Evolutionary conservation across 202 grass and related monocot species (phyloP).

Genomic region (Hordeum pubiflorum): DNA sequence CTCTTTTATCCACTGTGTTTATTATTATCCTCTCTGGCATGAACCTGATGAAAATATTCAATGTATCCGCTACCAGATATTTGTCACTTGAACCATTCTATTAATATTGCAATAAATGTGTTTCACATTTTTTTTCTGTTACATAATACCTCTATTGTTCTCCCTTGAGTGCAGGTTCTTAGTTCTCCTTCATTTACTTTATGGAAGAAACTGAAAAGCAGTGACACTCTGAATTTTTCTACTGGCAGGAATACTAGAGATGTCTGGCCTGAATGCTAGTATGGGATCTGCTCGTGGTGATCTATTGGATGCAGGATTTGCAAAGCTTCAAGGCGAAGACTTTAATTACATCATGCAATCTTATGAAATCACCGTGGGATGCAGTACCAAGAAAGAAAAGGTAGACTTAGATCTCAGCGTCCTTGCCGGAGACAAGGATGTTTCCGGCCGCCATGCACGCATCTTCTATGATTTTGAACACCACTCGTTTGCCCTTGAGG

Average conservation of each 20-base stretch:
- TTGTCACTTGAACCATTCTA: neutral
- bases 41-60: neutral
- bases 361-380: constrained; percentile 44
- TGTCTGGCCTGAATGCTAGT: neutral
- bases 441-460: constrained; percentile 38
- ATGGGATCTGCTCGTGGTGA: neutral
- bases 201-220: no score
- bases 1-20: neutral
- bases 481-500: constrained; percentile 35
- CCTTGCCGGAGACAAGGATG: neutral
- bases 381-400: constrained; percentile 8
- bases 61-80: neutral
- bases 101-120: neutral
- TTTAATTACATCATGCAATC: constrained; percentile 32
- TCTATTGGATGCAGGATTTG: constrained; percentile 23
- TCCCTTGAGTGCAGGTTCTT: no score
- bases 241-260: neutral
- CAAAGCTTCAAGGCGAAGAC: constrained; percentile 41
- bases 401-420: constrained; percentile 40
- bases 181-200: no score
- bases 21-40: neutral
- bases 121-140: neutral
- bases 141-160: neutral
- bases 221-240: neutral
- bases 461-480: constrained; percentile 58